These are phyloP conservation scores for Centrapalus pauciflorus DNA, from an alignment of 129 eudicot genomes.

Conservation along the genomic window DNA sequence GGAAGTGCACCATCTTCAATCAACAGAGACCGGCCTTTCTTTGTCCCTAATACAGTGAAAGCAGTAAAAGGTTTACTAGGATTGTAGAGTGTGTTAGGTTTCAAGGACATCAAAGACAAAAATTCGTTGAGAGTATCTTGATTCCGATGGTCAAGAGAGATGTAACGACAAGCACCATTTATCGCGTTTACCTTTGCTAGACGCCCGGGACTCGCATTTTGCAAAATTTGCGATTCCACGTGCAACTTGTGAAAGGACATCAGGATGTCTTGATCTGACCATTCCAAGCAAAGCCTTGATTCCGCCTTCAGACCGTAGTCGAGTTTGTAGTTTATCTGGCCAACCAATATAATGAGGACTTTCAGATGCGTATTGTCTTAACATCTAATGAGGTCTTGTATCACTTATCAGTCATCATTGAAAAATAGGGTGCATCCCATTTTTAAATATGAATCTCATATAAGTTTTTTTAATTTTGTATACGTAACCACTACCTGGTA, in stretches of 20 bases:
- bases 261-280: slow-evolving; percentile 89
- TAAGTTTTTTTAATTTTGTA: not conserved
- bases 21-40: slow-evolving; percentile 52
- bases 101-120: not conserved
- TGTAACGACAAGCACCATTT: not conserved
- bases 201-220: slow-evolving; percentile 79
- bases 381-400: not conserved
- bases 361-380: not conserved
- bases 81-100: not conserved
- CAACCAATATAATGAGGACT: not conserved
- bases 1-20: slow-evolving; percentile 84
- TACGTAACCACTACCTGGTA: too few species aligned
- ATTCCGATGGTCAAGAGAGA: not conserved
- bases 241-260: slow-evolving; percentile 90
- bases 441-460: too few species aligned
- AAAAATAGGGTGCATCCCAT: too few species aligned
- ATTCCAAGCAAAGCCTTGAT: slow-evolving; percentile 75
- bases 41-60: slow-evolving; percentile 39
- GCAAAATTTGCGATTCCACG: slow-evolving; percentile 95
- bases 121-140: not conserved
- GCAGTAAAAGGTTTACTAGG: not conserved
- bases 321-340: slow-evolving; percentile 69
- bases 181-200: slow-evolving; percentile 52
- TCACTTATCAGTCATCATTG: not conserved
- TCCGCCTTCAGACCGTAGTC: slow-evolving; percentile 86